phyloP scores from a whole-genome alignment of 306 rosid species.

The Oxytropis ochrocephala region DNA sequence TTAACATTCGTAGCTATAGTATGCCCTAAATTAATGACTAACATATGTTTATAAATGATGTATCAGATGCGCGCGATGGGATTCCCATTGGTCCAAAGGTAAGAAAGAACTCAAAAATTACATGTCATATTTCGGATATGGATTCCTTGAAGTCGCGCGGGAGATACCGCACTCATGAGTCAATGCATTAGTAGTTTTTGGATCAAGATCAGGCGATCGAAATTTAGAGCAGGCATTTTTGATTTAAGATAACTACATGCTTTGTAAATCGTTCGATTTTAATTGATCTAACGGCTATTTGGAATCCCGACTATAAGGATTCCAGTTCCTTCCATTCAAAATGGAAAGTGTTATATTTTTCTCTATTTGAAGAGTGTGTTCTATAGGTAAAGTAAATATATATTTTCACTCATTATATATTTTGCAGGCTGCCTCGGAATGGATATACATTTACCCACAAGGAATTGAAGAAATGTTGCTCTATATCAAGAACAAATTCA shows the following conservation, averaged over 20 bases:
- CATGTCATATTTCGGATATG: no score
- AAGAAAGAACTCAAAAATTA: not conserved
- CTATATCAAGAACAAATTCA: slow-evolving; percentile 9
- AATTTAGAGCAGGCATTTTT: no score
- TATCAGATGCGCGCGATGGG: slow-evolving; percentile 36
- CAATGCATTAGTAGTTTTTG: no score
- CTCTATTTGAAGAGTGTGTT: no score
- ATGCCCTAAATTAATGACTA: not conserved
- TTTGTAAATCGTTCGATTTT: no score
- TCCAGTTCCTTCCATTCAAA: not conserved
- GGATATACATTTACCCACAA: slow-evolving; percentile 23
- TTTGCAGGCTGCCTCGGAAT: slow-evolving; percentile 23
- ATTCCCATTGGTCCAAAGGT: slow-evolving; percentile 43
- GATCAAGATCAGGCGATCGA: no score
- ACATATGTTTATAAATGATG: not conserved
- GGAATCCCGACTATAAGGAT: no score
- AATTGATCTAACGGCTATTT: no score
- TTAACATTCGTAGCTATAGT: not conserved
- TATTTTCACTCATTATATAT: not conserved
- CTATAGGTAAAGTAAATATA: not conserved
- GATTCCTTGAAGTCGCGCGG: no score
- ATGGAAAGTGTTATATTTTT: no score
- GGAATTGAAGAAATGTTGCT: slow-evolving; percentile 11
- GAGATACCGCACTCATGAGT: no score
- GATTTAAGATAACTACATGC: no score